Percentiles rank a stretch among this genome's conserved stretches.
Conservation (phyloP, 768 basidiomycete genomes). For the Multifurca ochricompacta region DNA sequence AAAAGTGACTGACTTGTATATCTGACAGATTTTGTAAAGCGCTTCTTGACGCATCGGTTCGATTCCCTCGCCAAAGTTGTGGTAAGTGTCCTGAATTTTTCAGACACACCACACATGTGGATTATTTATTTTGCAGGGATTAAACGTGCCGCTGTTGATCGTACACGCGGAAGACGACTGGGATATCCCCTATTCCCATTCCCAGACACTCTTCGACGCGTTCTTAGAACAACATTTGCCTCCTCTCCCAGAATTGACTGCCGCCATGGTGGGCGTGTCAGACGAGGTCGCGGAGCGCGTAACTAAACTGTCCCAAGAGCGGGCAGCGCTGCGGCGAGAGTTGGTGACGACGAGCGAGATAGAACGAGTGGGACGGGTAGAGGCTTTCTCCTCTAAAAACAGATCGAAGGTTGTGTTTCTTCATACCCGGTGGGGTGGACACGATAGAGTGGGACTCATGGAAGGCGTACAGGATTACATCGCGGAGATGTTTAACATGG, state of each 20-base stretch:
- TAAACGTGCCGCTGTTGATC: conserved; percentile 62
- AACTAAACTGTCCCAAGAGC: conserved; percentile 31
- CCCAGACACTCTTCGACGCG: conserved; percentile 56
- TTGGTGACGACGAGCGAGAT: conserved; percentile 41
- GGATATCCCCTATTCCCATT: conserved; percentile 67
- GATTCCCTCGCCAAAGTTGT: conserved; percentile 55
- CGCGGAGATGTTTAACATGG: conserved; percentile 25
- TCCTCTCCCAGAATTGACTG: conserved; percentile 32
- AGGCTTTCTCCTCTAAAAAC: conserved; percentile 45
- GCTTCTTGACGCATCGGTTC: conserved; percentile 48
- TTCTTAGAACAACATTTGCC: conserved; percentile 55
- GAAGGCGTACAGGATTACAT: conserved; percentile 65
- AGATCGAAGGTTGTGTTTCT: conserved; percentile 43
- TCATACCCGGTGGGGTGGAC: conserved; percentile 50
- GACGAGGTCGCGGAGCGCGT: conserved; percentile 42
- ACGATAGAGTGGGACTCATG: conserved; percentile 48
- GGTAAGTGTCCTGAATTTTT: conserved; percentile 34
- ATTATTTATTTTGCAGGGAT: conserved; percentile 35
- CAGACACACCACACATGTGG: too few relatives aligned
- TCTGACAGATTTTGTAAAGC: conserved; percentile 48
- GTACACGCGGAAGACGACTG: conserved; percentile 69
- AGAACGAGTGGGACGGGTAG: conserved; percentile 42
- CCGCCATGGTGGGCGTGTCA: conserved; percentile 24
- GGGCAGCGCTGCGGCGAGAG: conserved; percentile 36
- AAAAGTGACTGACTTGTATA: neutral